Base-by-base conservation (phyloP, 148 eudicot genomes). In the Drosera capensis region DNA sequence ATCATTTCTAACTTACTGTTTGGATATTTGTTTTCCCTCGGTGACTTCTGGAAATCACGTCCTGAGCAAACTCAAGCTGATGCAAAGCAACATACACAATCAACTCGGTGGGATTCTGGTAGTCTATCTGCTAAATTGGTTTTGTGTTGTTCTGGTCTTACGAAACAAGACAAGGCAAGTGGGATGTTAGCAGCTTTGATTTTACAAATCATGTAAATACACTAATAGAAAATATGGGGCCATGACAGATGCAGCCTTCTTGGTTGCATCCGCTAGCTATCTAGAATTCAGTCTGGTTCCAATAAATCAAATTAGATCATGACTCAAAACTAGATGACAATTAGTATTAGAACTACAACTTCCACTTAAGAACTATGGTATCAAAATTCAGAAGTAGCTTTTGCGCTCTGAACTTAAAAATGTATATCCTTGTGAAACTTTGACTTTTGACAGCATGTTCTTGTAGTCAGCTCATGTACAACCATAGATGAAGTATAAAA, bases 111-210 rank as follows among this genome's bases (percentile, higher is more conserved):
- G 95, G 70, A 43, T 25, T 55, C 64, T 48, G 43, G 54, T 41
- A 67, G 70, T 23, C 36, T 56, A 57, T 56, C 72, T 22, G 70
- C 56, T 45, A 78, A 73, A 58, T 7, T 85, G 25, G 68, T 80
- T 62, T 67, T 90, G 13, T 90, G 99, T 63, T 85, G 92, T 53
- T 90, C 99, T 48, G 85, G 79, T 62, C 85, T 90, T 47, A 56
- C 82, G 18, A 38, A 24, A 49, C 55, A 42, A 24, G 88, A 90
- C 57, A 84, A 78, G 93, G 99, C 83, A 45, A 58, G 51, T 34
- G 11, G 2, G 6, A 34, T 11, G 6, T 13, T 34, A 34, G 11
- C 2, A 34, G 9, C n/a, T 11, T 34, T 11, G n/a, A 15, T 34
- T 34, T 34, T n/a, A n/a, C n/a, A n/a, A n/a, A n/a, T n/a, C n/a